These are phyloP conservation scores for Copromyces sp. DNA, from an alignment of 495 filamentous ascomycete genomes.

Conservation along the genomic window DNA sequence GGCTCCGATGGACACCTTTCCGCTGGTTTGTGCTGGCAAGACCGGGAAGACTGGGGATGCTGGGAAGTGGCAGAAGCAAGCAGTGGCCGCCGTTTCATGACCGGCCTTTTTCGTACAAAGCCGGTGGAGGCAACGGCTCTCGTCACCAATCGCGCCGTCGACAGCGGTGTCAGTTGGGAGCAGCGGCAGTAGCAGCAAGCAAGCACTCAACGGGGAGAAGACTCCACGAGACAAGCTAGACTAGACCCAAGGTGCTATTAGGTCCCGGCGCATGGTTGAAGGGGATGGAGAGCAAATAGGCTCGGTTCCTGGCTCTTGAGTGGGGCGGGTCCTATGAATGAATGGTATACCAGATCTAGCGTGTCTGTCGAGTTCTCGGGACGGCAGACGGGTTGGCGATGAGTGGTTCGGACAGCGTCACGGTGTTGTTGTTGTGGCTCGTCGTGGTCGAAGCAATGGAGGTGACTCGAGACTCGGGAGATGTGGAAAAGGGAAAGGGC, in stretches of 20 bases:
- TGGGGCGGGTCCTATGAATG: background rate
- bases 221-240: conserved; percentile 2
- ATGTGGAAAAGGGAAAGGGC: background rate
- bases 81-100: conserved; percentile 5
- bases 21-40: background rate
- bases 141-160: conserved; percentile 16
- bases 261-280: conserved; percentile 9
- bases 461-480: background rate
- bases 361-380: background rate
- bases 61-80: conserved; percentile 8
- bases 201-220: background rate
- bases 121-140: conserved; percentile 5
- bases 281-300: background rate
- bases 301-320: background rate
- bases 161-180: background rate
- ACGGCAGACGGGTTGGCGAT: background rate
- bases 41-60: background rate
- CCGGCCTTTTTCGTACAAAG: conserved; percentile 6
- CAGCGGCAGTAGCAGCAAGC: background rate
- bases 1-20: conserved; percentile 9
- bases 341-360: background rate
- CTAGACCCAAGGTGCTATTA: background rate
- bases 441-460: background rate
- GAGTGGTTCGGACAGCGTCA: background rate
- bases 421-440: background rate